These are phyloP conservation scores for Zygotorulaspora mrakii DNA, from an alignment of 1,139 yeast genomes.

Conservation along the genomic window DNA sequence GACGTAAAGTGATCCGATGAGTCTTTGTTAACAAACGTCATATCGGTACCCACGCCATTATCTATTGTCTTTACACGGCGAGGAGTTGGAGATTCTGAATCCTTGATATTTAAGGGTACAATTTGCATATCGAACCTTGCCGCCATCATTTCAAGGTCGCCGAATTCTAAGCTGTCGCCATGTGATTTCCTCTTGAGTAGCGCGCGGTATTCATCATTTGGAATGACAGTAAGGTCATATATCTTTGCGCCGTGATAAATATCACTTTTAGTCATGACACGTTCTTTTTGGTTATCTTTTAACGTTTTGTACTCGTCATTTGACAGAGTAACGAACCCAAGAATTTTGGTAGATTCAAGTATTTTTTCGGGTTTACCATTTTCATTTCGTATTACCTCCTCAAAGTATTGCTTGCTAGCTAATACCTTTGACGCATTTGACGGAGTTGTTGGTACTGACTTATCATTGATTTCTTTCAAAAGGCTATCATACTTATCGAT, in stretches of 20 bases:
- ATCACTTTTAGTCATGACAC: slow-evolving; percentile 36
- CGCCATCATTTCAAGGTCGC: slow-evolving; percentile 33
- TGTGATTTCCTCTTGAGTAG: slow-evolving; percentile 28
- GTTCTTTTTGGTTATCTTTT: slow-evolving; percentile 34
- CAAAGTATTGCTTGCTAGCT: slow-evolving; percentile 37
- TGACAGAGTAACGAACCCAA: slow-evolving; percentile 38
- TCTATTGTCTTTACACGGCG: slow-evolving; percentile 3
- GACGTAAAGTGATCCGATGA: slow-evolving; percentile 20
- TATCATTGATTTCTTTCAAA: slow-evolving; percentile 18
- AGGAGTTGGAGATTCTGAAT: slow-evolving; percentile 8
- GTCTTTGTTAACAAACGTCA: slow-evolving; percentile 8
- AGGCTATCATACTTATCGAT: slow-evolving; percentile 20
- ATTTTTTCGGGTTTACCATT: slow-evolving; percentile 32
- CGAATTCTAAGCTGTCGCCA: slow-evolving; percentile 27
- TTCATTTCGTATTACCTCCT: slow-evolving; percentile 35
- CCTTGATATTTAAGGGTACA: slow-evolving; percentile 17
- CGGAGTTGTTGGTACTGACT: slow-evolving; percentile 17
- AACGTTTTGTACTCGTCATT: slow-evolving; percentile 36
- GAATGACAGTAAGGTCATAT: slow-evolving; percentile 35
- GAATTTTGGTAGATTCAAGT: slow-evolving; percentile 36
- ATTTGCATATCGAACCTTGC: slow-evolving; percentile 28
- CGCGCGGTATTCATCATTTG: slow-evolving; percentile 35
- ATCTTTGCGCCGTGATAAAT: slow-evolving; percentile 36
- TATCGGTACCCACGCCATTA: neutral
- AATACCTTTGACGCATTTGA: slow-evolving; percentile 33